phyloP scores from a whole-genome alignment of 2,329 filamentous ascomycete species.

The Clonostachys rhizophaga region DNA sequence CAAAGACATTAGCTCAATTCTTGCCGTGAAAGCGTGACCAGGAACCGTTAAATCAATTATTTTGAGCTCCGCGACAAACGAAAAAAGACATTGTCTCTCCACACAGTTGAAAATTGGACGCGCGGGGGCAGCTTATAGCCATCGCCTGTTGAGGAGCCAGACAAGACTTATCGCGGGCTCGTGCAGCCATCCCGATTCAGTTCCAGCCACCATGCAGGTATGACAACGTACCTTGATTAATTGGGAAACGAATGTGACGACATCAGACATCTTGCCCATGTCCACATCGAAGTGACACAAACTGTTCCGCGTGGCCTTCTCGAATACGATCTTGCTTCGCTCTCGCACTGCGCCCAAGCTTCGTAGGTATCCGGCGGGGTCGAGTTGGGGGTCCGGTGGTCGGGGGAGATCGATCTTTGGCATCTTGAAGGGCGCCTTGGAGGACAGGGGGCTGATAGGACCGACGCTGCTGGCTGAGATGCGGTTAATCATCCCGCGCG shows the following conservation, averaged over 20 bases:
- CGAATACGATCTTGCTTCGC: constrained; percentile 65
- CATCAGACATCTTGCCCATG: constrained; percentile 76
- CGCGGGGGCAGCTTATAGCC: too few relatives aligned
- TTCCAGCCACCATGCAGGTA: too few relatives aligned
- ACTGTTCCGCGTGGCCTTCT: constrained; percentile 72
- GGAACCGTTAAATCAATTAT: too few relatives aligned
- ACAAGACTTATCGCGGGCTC: too few relatives aligned
- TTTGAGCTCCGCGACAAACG: too few relatives aligned
- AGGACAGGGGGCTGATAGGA: constrained; percentile 42
- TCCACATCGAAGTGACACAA: constrained; percentile 88
- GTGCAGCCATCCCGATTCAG: too few relatives aligned
- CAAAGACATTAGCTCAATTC: constrained; percentile 1
- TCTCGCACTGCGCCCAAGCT: constrained; percentile 88
- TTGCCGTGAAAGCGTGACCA: neutral
- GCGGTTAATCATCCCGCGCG: constrained; percentile 39
- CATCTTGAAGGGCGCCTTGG: constrained; percentile 49
- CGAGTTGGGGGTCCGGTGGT: constrained; percentile 80
- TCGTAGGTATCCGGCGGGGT: constrained; percentile 85
- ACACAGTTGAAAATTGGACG: too few relatives aligned
- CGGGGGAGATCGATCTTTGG: constrained; percentile 77
- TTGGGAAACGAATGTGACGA: constrained; percentile 81
- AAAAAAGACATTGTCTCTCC: too few relatives aligned
- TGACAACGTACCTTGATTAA: constrained; percentile 74
- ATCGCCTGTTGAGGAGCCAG: too few relatives aligned
- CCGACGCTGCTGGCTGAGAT: constrained; percentile 39